Base-by-base conservation (phyloP, 495 filamentous ascomycete species). In the Daldinia caldariorum region DNA sequence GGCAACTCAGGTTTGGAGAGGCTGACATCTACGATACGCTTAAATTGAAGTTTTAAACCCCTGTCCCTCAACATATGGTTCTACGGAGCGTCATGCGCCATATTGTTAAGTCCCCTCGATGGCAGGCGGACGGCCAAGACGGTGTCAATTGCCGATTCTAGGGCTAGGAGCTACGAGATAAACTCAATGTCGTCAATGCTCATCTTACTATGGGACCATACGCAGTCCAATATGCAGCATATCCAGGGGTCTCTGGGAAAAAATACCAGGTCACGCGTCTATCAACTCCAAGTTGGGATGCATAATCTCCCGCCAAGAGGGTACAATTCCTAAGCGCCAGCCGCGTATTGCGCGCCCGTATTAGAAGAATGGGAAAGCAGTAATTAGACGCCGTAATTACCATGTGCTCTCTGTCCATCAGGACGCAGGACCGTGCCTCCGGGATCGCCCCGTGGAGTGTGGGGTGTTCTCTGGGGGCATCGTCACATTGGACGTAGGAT, bases 351-450 rank as follows among this genome's bases (percentile, higher is more conserved):
- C 61, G 45, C 53, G 57, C 51, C 35, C 34, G 31, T 45, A 51
- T 41, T 29, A 49, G 51, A 65, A 65, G 43, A 32, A 56, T 38
- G 35, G 59, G 58, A 47, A 18, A 56, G 53, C 43, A 59, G n/a
- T 18, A 58, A 35, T 58, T 31, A 64, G 35, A 58, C 49, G 58
- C 39, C 38, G 47, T 34, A 61, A 65, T 66, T 54, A 54, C 70
- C 65, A 69, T 72, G 61, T 66, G 60, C 45, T 72, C 35, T 69
- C 56, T 55, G 65, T 58, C 70, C 70, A 66, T 72, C 70, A 72
- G 70, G 70, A 47, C 70, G 45, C 58, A 72, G 70, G 70, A 72
- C 70, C 70, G 70, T 51, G 53, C 70, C 70, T 72, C 70, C 70
- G 70, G 70, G 65, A 72, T 72, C 70, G 65, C 62, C 70, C 56